Evolutionary conservation across 768 basidiomycete genomes (phyloP).

Genomic region (Fistulinella prunicolor): DNA sequence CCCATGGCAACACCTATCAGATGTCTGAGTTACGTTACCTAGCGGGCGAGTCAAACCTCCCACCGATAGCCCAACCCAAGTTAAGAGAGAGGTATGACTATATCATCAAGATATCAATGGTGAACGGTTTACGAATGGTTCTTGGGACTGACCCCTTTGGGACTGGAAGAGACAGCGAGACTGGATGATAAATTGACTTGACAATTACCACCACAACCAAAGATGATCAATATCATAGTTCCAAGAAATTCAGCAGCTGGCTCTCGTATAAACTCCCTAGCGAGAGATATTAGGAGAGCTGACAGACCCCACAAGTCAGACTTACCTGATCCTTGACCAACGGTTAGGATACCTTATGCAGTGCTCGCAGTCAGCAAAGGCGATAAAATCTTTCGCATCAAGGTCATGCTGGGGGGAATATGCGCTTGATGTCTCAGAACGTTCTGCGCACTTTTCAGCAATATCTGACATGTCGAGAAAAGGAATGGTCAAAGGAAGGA

Average conservation of each 20-base stretch:
- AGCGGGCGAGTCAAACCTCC: background rate
- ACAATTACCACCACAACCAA: slow-evolving; percentile 57
- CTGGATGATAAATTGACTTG: slow-evolving; percentile 52
- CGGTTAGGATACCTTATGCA: slow-evolving; percentile 44
- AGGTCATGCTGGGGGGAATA: slow-evolving; percentile 8
- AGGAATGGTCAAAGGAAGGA: slow-evolving; percentile 1
- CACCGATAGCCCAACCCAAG: slow-evolving; percentile 34
- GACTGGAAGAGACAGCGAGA: slow-evolving; percentile 41
- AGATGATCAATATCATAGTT: slow-evolving; percentile 53
- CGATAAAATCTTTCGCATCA: slow-evolving; percentile 3
- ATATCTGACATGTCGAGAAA: slow-evolving; percentile 21
- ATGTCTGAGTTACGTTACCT: background rate
- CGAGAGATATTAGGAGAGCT: slow-evolving; percentile 2
- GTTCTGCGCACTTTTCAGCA: slow-evolving; percentile 14
- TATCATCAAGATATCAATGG: slow-evolving; percentile 1
- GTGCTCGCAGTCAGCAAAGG: slow-evolving; percentile 31
- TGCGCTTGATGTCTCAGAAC: slow-evolving; percentile 21
- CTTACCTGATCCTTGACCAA: slow-evolving; percentile 56
- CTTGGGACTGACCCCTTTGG: slow-evolving; percentile 51
- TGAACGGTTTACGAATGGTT: no score
- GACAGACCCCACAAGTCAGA: background rate
- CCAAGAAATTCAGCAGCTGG: slow-evolving; percentile 65
- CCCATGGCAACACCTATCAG: slow-evolving; percentile 53
- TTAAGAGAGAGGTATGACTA: slow-evolving; percentile 27
- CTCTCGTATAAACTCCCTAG: slow-evolving; percentile 50